Base-by-base conservation (phyloP, 2,329 filamentous ascomycete species). In the Colletotrichum tropicicola region DNA sequence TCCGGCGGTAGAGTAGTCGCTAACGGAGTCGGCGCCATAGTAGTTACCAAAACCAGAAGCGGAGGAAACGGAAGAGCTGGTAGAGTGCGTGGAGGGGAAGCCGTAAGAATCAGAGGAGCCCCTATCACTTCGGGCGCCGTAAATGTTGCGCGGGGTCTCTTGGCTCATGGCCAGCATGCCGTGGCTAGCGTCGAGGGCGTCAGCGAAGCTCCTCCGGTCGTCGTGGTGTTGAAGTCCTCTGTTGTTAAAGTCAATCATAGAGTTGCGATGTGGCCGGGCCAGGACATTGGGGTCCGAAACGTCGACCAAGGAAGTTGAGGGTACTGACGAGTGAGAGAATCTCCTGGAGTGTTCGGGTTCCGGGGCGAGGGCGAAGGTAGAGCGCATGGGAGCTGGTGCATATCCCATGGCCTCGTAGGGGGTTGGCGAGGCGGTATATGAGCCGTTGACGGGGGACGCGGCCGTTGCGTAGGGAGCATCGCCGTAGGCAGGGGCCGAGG, bases 151-250 rank as follows among this genome's bases (percentile, higher is more conserved):
- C 12, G 94, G 93, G 1, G 94, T 97, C 72, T 98, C 94, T 80
- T 98, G 94, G 85, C 93, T 97, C 87, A 98, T 92, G 37, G 94
- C 93, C 25, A 98, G 87, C 92, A 98, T 98, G 71, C 94, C 93
- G 67, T 96, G 92, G 76, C 94, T 94, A 23, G 94, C 94, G 77
- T 98, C 95, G 60, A 98, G 89, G 27, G 93, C 93, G 75, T 98
- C 95, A 70, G 91, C 92, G 77, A 94, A 97, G 71, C 90, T 91
- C 71, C 91, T 77, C 83, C 89, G 75, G 80, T 87, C 82, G 80
- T 87, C 77, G 79, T 77, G 75, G 19, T 76, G 83, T 28, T 65
- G 61, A 54, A 65, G 37, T 41, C 63, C 65, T 69, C 72, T 75
- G 70, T 69, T 65, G 53, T 51, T 80, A 78, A 85, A 83, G 87